These are phyloP conservation scores for Cynara cardunculus DNA, from an alignment of 129 eudicot species.

Conservation along the genomic window DNA sequence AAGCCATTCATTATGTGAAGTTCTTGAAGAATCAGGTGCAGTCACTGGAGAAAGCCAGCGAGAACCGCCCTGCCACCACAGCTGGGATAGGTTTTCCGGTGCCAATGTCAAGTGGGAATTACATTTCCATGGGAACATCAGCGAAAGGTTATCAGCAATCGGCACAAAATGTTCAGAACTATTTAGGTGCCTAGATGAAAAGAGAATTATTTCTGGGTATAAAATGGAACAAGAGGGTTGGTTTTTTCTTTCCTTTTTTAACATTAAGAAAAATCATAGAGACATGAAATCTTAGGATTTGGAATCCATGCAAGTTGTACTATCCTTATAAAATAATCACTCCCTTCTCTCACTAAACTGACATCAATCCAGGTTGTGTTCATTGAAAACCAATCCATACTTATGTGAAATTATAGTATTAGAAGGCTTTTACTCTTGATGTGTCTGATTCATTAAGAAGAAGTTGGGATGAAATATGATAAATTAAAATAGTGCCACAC, in stretches of 20 bases:
- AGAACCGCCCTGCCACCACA: constrained; percentile 26
- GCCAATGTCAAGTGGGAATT: constrained; percentile 66
- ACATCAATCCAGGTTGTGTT: background rate
- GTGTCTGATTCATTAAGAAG: background rate
- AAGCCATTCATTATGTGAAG: constrained; percentile 88
- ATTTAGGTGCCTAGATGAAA: constrained; percentile 37
- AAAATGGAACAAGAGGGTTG: constrained; percentile 2
- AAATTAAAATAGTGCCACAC: background rate
- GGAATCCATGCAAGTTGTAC: constrained; percentile 41
- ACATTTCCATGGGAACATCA: constrained; percentile 28
- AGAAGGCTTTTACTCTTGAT: background rate
- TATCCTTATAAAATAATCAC: constrained; percentile 28
- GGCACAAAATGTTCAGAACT: constrained; percentile 45
- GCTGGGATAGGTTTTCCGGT: constrained; percentile 68
- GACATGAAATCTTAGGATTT: constrained; percentile 27
- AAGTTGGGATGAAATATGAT: background rate
- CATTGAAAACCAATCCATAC: background rate
- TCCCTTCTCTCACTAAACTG: constrained; percentile 1
- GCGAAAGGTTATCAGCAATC: constrained; percentile 30
- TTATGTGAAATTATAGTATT: background rate
- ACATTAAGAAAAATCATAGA: background rate
- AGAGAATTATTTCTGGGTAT: constrained; percentile 20
- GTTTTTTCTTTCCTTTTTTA: constrained; percentile 3
- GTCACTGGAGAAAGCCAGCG: constrained; percentile 56
- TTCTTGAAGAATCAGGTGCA: constrained; percentile 82